These are phyloP conservation scores for Primulina huaijiensis DNA, from an alignment of 257 asterid species.

Conservation along the genomic window DNA sequence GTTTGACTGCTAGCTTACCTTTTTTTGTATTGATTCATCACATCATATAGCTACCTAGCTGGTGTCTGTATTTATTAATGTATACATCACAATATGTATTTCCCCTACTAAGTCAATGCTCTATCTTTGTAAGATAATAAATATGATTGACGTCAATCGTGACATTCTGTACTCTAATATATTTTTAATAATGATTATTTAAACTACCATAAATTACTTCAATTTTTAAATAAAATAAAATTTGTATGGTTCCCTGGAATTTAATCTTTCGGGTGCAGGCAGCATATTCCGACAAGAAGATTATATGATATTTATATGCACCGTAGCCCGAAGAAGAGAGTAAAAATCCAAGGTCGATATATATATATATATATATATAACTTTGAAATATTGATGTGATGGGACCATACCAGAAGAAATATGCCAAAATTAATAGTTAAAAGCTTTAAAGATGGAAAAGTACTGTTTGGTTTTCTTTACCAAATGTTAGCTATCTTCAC, in stretches of 20 bases:
- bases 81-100: no score
- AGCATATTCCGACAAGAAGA: no score
- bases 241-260: no score
- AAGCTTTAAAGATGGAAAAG: slow-evolving; percentile 19
- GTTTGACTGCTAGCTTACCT: slow-evolving; percentile 22
- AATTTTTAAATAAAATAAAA: no score
- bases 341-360: no score
- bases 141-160: not conserved
- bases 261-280: no score
- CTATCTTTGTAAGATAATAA: not conserved
- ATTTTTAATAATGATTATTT: no score
- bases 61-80: not conserved
- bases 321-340: no score
- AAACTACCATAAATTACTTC: no score
- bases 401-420: slow-evolving; percentile 14
- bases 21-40: slow-evolving; percentile 27
- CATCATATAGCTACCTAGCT: slow-evolving; percentile 21
- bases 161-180: not conserved
- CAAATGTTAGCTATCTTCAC: not conserved
- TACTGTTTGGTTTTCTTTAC: slow-evolving; percentile 18
- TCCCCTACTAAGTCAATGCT: slow-evolving; percentile 17
- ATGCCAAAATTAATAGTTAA: slow-evolving; percentile 11
- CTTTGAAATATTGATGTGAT: not conserved
- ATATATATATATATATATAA: no score
- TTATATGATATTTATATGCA: no score